A percentile compares a stretch with the other conserved stretches of the same genome.
These are phyloP conservation scores for Tolypocladium tropicale DNA, from an alignment of 2,329 filamentous ascomycete genomes.

Conservation along the genomic window DNA sequence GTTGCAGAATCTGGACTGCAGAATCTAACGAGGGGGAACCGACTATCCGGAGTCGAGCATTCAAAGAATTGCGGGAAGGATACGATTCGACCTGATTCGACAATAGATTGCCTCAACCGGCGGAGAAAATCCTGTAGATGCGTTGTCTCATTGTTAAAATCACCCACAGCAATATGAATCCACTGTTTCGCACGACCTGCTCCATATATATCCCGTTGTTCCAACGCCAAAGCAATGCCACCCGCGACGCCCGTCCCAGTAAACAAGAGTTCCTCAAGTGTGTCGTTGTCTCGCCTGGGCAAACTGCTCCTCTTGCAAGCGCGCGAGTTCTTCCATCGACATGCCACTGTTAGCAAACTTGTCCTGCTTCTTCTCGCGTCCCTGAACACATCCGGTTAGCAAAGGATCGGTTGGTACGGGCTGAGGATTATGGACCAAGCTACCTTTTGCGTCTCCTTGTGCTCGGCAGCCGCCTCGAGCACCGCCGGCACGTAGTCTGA, in stretches of 20 bases:
- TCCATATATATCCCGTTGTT: conserved; percentile 2
- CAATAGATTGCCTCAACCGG: background rate
- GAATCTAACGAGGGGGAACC: background rate
- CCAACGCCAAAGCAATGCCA: conserved; percentile 26
- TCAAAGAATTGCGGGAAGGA: background rate
- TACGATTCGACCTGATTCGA: background rate
- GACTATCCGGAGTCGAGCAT: background rate
- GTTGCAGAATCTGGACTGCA: background rate
- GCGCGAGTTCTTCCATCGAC: conserved; percentile 79
- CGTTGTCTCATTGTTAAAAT: background rate
- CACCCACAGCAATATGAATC: background rate
- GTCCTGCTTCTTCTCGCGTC: conserved; percentile 91
- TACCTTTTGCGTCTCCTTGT: conserved; percentile 90
- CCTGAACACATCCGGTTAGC: conserved; percentile 38
- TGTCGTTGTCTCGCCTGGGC: conserved; percentile 50
- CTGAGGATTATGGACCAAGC: conserved; percentile 8
- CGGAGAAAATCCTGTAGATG: background rate
- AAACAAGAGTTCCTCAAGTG: conserved; percentile 4
- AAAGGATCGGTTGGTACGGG: background rate
- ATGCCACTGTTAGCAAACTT: conserved; percentile 94
- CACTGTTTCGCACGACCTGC: background rate
- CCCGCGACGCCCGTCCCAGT: conserved; percentile 12
- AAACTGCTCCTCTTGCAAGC: conserved; percentile 87
- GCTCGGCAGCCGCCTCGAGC: conserved; percentile 74
- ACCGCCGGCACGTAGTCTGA: conserved; percentile 85